Evolutionary conservation across 306 rosid species (phyloP).

Genomic region (Senna siamea): DNA sequence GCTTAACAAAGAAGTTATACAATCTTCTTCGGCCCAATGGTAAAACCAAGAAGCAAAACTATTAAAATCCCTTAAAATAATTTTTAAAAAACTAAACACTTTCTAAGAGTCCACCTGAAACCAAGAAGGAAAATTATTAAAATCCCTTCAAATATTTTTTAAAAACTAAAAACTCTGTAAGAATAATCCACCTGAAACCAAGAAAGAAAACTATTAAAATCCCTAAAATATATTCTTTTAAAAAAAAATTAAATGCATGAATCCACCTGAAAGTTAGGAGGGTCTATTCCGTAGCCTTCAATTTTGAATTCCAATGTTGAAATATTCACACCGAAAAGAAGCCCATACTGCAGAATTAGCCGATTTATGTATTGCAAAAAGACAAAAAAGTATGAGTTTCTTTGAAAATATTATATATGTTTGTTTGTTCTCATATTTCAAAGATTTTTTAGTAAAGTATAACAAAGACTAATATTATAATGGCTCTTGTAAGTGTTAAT

Average conservation of each 20-base stretch:
- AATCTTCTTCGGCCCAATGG: not conserved
- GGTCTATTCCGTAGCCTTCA: not conserved
- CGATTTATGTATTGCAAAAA: not conserved
- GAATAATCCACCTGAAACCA: not conserved
- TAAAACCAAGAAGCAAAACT: no score
- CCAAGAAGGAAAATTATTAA: no score
- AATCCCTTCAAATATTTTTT: not conserved
- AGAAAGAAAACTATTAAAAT: constrained; percentile 8
- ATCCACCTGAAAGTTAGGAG: constrained; percentile 29
- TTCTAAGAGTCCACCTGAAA: no score
- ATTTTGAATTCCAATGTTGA: constrained; percentile 14
- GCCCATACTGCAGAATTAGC: no score
- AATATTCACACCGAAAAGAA: not conserved
- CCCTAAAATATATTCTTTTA: not conserved
- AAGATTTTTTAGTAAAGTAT: constrained; percentile 14
- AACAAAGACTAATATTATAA: constrained; percentile 3
- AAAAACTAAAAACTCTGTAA: not conserved
- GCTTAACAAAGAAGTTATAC: not conserved
- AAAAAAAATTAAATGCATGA: not conserved
- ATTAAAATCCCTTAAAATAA: no score
- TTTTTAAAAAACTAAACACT: no score
- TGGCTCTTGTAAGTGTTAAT: constrained; percentile 10
- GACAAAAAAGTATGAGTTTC: not conserved
- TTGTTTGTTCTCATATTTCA: not conserved
- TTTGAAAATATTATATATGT: not conserved